Conservation (phyloP, 495 filamentous ascomycete genomes). For the Neurospora tetrasperma region DNA sequence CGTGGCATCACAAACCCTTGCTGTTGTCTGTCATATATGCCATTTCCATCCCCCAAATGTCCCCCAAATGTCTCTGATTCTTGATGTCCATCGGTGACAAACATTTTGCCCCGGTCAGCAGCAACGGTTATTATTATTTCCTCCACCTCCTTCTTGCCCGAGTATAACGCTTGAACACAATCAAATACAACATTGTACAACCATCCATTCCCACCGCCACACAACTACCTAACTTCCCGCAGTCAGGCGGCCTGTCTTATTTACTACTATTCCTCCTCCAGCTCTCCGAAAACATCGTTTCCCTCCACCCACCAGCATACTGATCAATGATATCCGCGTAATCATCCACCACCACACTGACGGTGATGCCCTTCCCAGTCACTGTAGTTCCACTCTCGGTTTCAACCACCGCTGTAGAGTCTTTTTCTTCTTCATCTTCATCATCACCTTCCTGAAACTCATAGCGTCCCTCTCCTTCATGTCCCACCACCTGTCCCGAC, state of each 20-base stretch:
- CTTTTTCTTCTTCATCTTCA: too few relatives aligned
- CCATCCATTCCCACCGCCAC: background rate
- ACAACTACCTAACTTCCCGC: background rate
- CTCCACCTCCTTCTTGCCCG: background rate
- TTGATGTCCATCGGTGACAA: too few relatives aligned
- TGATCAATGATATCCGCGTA: background rate
- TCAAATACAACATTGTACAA: background rate
- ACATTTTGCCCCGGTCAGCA: background rate
- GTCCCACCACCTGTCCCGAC: too few relatives aligned
- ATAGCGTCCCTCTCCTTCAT: too few relatives aligned
- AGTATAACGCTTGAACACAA: background rate
- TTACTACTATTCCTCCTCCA: background rate
- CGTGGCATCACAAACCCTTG: too few relatives aligned
- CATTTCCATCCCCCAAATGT: background rate
- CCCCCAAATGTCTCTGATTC: background rate
- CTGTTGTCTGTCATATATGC: background rate
- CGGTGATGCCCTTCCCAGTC: background rate
- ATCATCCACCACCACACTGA: background rate
- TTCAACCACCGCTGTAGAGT: too few relatives aligned
- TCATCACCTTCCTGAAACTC: too few relatives aligned
- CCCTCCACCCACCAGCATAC: background rate
- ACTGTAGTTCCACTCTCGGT: background rate
- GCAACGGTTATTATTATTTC: background rate
- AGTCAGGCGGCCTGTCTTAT: too few relatives aligned
- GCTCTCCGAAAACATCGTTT: background rate